A percentile compares a stretch with the other conserved stretches of the same genome.
phyloP scores from a whole-genome alignment of 345 rosid species.

The Ceriops zippeliana region DNA sequence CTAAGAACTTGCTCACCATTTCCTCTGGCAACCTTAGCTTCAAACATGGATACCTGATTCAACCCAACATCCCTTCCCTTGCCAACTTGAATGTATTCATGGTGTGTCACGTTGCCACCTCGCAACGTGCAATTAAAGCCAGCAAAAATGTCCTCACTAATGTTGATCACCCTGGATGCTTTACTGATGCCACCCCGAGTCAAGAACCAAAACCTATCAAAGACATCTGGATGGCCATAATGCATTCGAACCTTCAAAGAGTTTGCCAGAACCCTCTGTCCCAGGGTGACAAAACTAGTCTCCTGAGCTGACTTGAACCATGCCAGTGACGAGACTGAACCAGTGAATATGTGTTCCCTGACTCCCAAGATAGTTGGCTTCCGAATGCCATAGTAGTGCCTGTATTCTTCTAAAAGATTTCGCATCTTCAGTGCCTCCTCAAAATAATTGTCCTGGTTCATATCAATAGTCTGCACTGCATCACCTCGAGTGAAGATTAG shows the following conservation, averaged over 20 bases:
- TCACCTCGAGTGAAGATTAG: constrained; percentile 93
- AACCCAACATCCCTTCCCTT: constrained; percentile 98
- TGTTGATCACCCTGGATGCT: constrained; percentile 91
- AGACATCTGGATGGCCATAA: constrained; percentile 96
- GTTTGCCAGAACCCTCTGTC: constrained; percentile 94
- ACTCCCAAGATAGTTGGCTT: constrained; percentile 91
- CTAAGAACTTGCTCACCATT: constrained; percentile 96
- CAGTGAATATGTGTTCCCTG: constrained; percentile 90
- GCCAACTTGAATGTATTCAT: constrained; percentile 93
- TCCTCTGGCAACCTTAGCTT: constrained; percentile 98
- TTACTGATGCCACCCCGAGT: constrained; percentile 95
- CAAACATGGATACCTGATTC: constrained; percentile 93
- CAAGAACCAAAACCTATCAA: constrained; percentile 98
- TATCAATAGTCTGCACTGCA: constrained; percentile 96
- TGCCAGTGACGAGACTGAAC: constrained; percentile 79
- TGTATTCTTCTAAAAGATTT: constrained; percentile 89
- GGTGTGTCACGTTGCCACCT: constrained; percentile 95
- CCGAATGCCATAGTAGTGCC: constrained; percentile 57
- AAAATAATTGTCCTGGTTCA: constrained; percentile 98
- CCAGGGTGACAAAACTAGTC: constrained; percentile 62
- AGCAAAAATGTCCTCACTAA: constrained; percentile 97
- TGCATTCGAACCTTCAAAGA: constrained; percentile 94
- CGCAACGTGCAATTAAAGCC: constrained; percentile 94
- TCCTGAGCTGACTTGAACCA: constrained; percentile 30
- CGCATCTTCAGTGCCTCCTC: constrained; percentile 98